A percentile compares a stretch with the other conserved stretches of the same genome.
Evolutionary conservation across 2,329 filamentous ascomycete species (phyloP).

Genomic region (Periglandula ipomoeae): DNA sequence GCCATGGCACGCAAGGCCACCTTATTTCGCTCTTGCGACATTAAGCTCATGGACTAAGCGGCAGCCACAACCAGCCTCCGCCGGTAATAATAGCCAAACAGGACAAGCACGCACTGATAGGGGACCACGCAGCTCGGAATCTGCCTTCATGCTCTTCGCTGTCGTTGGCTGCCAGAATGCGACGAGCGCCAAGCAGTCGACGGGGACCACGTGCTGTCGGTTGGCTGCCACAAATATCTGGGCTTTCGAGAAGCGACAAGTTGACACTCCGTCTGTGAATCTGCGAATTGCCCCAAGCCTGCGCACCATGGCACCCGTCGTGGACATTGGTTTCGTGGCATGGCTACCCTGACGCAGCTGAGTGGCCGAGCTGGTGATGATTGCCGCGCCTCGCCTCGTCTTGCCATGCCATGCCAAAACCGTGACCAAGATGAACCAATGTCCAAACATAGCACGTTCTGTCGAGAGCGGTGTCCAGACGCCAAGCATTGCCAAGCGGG

Average conservation of each 20-base stretch:
- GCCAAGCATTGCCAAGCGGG: constrained; percentile 6
- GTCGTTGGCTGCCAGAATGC: not conserved
- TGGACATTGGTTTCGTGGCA: too few relatives aligned
- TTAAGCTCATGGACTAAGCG: constrained; percentile 1
- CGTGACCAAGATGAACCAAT: not conserved
- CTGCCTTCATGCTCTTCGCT: not conserved
- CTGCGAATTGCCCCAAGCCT: too few relatives aligned
- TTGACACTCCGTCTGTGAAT: too few relatives aligned
- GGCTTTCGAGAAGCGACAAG: not conserved
- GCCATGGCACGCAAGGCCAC: too few relatives aligned
- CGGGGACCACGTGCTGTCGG: not conserved
- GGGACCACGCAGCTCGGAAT: not conserved
- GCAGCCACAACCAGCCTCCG: not conserved
- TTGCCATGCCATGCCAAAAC: not conserved
- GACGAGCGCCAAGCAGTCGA: not conserved
- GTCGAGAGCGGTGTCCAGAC: not conserved
- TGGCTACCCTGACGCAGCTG: not conserved
- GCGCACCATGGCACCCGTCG: too few relatives aligned
- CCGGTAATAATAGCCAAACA: not conserved
- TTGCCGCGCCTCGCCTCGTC: too few relatives aligned
- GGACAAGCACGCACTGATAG: not conserved
- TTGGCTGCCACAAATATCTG: not conserved
- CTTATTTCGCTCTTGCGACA: not conserved
- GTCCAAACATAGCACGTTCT: not conserved
- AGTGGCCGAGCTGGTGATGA: not conserved